Base-by-base conservation (phyloP, 805 yeast species). In the Cyberlindnera bimundalis region DNA sequence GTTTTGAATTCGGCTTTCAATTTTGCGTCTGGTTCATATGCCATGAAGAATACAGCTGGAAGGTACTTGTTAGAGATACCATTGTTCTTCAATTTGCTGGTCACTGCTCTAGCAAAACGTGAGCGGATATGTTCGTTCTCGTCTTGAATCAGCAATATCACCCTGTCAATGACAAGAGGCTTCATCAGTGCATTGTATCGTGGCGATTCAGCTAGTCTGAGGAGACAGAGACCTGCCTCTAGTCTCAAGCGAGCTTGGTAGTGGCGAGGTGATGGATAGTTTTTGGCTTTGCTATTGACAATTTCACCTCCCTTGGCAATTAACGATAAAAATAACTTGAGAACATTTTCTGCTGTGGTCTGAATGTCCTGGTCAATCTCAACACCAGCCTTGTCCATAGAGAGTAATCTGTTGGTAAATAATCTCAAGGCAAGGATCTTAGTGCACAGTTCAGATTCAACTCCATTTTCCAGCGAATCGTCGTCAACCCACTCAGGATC, bases 291-390 rank as follows among this genome's bases (percentile, higher is more conserved):
- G 18, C 57, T 45, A 39, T 73, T 47, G 2, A 81, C 76, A 24
- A 88, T 71, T 53, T 89, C 96, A 21, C 96, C 96, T 33, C 84
- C 84, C 56, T 81, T 81, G 2, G 79, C 76, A 35, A 88, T 75
- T 25, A 85, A 65, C 2, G 88, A 76, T 25, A 76, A 67, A 23
- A 88, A 67, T 20, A 88, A 62, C 51, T 82, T 84, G 46, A 87
- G 61, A 0, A 84, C 79, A 13, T 88, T 86, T 40, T 71, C 75
- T 0, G 83, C 77, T 30, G 73, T 62, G 12, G 70, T 67, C 3
- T 51, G 62, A 2, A 71, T 61, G 2, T 71, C 58, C 10, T 60
- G 65, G 4, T 68, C 70, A 2, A 60, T 55, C 1, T 64, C 62
- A 2, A 52, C 57, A 1, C 60, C 61, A 3, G 58, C 51, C 3